Conservation (phyloP, 2,329 filamentous ascomycete species). For the Neopestalotiopsis rosae region DNA sequence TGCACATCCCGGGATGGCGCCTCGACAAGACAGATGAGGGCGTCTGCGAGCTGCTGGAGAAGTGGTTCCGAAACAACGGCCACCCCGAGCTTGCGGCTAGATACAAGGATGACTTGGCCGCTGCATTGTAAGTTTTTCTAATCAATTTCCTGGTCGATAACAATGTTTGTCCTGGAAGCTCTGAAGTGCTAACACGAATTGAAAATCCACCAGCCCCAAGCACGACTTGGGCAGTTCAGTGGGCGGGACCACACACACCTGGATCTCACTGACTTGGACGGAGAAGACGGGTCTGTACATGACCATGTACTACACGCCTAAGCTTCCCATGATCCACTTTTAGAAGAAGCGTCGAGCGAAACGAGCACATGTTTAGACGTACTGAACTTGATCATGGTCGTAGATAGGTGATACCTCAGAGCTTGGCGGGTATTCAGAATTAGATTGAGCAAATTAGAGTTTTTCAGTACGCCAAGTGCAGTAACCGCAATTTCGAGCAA, state of each 20-base stretch:
- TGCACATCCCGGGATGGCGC: constrained; percentile 16
- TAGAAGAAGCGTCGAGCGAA: no score
- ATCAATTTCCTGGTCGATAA: no score
- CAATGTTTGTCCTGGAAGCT: no score
- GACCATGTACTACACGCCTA: constrained; percentile 22
- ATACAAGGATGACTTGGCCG: constrained; percentile 16
- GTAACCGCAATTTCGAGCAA: no score
- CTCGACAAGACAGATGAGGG: constrained; percentile 18
- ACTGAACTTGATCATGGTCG: no score
- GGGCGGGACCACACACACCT: constrained; percentile 18
- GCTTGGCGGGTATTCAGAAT: no score
- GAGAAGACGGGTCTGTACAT: constrained; percentile 21
- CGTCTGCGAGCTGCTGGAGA: constrained; percentile 10
- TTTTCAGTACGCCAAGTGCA: no score
- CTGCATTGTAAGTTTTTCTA: constrained; percentile 17
- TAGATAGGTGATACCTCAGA: no score
- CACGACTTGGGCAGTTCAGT: not conserved
- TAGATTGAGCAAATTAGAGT: no score
- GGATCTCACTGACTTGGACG: constrained; percentile 19
- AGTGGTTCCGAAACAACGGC: constrained; percentile 19
- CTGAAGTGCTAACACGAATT: no score
- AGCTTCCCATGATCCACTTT: constrained; percentile 18
- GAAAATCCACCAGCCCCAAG: not conserved
- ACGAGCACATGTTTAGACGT: no score
- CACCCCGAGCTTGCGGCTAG: constrained; percentile 17